Conservation (phyloP, 257 asterid species). For the Haberlea rhodopensis region DNA sequence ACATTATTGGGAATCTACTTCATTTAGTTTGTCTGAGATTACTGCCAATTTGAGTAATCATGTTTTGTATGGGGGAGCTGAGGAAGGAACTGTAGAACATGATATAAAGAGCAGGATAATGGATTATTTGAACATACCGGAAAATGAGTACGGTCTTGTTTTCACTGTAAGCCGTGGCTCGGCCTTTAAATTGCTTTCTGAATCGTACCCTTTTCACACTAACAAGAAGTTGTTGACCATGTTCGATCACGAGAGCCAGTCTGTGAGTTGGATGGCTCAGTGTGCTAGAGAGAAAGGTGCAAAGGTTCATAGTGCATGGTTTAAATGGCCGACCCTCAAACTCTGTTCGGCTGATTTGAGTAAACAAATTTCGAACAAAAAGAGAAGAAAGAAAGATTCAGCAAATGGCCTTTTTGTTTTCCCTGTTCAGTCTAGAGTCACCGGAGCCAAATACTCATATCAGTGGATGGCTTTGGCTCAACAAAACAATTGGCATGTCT, state of each 20-base stretch:
- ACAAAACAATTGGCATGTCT: constrained; percentile 98
- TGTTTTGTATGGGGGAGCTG: constrained; percentile 96
- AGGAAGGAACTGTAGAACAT: constrained; percentile 73
- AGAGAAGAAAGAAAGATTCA: constrained; percentile 82
- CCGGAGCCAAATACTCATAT: constrained; percentile 94
- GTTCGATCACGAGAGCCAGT: constrained; percentile 98
- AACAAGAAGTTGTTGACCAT: constrained; percentile 90
- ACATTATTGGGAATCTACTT: constrained; percentile 94
- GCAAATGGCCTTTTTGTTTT: constrained; percentile 92
- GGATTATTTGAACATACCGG: constrained; percentile 97
- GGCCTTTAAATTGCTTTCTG: constrained; percentile 88
- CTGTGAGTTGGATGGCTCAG: constrained; percentile 97
- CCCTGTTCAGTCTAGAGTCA: constrained; percentile 96
- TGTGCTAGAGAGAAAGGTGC: constrained; percentile 97
- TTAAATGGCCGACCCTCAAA: constrained; percentile 93
- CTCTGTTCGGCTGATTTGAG: constrained; percentile 92
- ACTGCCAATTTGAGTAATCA: constrained; percentile 96
- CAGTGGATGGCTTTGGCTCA: constrained; percentile 99
- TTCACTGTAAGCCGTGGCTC: constrained; percentile 98
- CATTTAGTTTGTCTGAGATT: constrained; percentile 92
- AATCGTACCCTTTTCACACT: constrained; percentile 92
- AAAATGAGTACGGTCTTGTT: constrained; percentile 92
- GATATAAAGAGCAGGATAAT: constrained; percentile 83
- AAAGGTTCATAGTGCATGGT: constrained; percentile 93
- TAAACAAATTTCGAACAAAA: constrained; percentile 83